A percentile compares a stretch with the other conserved stretches of the same genome.
These are phyloP conservation scores for Sporothrix phasma DNA, from an alignment of 2,329 filamentous ascomycete species.

Conservation along the genomic window DNA sequence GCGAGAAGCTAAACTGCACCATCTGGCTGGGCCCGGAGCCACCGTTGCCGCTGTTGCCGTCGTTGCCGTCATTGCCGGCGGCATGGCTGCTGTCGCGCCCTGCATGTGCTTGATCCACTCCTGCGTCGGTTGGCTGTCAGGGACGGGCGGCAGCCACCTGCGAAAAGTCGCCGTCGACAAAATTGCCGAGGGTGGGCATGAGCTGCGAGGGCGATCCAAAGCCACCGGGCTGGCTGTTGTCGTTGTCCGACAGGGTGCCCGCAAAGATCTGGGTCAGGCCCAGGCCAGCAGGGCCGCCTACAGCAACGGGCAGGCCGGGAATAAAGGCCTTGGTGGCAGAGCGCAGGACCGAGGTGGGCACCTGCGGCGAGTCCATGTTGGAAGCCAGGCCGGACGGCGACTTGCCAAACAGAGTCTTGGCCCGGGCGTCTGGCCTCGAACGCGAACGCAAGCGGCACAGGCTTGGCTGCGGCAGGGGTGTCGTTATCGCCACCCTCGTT, in stretches of 20 bases:
- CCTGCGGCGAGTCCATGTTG: conserved; percentile 39
- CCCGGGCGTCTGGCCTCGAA: conserved; percentile 35
- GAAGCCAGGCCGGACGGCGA: conserved; percentile 31
- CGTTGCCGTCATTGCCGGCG: conserved; percentile 8
- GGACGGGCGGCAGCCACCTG: conserved; percentile 37
- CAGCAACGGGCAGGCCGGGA: conserved; percentile 52
- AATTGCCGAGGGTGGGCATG: conserved; percentile 48
- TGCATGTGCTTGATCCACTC: conserved; percentile 22
- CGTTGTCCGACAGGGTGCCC: conserved; percentile 66
- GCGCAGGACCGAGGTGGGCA: conserved; percentile 54
- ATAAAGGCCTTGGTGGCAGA: conserved; percentile 62
- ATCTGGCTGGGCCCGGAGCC: conserved; percentile 25
- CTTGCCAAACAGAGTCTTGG: conserved; percentile 31
- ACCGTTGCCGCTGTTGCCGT: conserved; percentile 9
- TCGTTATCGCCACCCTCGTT: conserved; percentile 27
- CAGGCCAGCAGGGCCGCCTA: conserved; percentile 49
- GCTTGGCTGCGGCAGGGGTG: not conserved
- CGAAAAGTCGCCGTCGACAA: conserved; percentile 52
- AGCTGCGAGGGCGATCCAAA: conserved; percentile 33
- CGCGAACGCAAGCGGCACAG: not conserved
- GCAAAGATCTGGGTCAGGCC: conserved; percentile 86
- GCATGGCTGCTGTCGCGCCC: not conserved
- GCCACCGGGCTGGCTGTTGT: conserved; percentile 27
- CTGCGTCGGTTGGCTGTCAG: conserved; percentile 38
- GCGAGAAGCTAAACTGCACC: conserved; percentile 47